These are phyloP conservation scores for Ophiosphaerella korrae DNA, from an alignment of 2,329 filamentous ascomycete species.

Conservation along the genomic window DNA sequence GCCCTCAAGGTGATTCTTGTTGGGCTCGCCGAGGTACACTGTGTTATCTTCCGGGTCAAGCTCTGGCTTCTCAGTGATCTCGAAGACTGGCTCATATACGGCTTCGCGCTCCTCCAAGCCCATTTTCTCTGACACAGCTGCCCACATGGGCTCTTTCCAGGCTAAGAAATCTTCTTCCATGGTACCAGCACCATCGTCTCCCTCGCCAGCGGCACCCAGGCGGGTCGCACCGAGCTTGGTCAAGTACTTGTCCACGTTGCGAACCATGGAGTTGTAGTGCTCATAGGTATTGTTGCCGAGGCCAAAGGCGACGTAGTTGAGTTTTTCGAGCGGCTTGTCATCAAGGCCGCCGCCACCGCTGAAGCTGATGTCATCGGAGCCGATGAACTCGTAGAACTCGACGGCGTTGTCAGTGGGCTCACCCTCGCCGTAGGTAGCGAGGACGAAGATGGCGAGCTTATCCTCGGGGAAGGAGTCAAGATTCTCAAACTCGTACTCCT, in stretches of 20 bases:
- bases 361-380: slow-evolving; percentile 79
- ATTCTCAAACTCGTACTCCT: slow-evolving; percentile 97
- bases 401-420: slow-evolving; percentile 99
- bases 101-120: slow-evolving; percentile 92
- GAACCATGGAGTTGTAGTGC: slow-evolving; percentile 99
- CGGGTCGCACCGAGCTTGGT: slow-evolving; percentile 81
- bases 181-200: slow-evolving; percentile 95
- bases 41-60: slow-evolving; percentile 75
- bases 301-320: slow-evolving; percentile 94
- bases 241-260: slow-evolving; percentile 82
- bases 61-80: slow-evolving; percentile 75
- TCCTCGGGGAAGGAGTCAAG: slow-evolving; percentile 86
- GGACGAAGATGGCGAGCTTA: slow-evolving; percentile 91
- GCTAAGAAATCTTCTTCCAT: slow-evolving; percentile 99
- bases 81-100: slow-evolving; percentile 91
- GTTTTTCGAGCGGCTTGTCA: slow-evolving; percentile 75
- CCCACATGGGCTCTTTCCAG: slow-evolving; percentile 99
- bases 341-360: slow-evolving; percentile 66
- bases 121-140: slow-evolving; percentile 80
- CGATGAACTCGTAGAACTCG: slow-evolving; percentile 97
- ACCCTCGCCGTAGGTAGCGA: slow-evolving; percentile 97
- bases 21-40: slow-evolving; percentile 95
- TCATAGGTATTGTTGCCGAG: slow-evolving; percentile 99
- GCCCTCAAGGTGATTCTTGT: slow-evolving; percentile 92
- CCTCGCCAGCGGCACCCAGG: slow-evolving; percentile 88